phyloP scores from a whole-genome alignment of 2,329 filamentous ascomycete genomes.

The Xylaria arbuscula region DNA sequence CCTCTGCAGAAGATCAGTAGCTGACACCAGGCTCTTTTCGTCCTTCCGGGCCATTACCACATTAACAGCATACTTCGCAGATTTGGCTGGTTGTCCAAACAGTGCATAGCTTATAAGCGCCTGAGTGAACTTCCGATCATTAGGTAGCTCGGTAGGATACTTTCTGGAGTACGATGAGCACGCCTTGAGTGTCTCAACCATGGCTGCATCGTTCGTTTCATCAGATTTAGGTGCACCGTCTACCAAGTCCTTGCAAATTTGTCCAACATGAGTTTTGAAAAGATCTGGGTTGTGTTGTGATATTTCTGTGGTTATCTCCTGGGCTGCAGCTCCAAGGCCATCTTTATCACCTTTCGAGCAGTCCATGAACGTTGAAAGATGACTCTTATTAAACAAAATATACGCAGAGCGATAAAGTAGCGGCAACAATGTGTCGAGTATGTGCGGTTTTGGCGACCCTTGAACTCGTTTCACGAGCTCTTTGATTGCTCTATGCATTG shows the following conservation, averaged over 20 bases:
- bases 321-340: constrained; percentile 80
- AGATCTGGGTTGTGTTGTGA: constrained; percentile 89
- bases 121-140: constrained; percentile 82
- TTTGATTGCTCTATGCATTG: constrained; percentile 88
- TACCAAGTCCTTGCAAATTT: constrained; percentile 87
- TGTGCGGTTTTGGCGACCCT: constrained; percentile 68
- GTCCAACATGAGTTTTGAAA: constrained; percentile 91
- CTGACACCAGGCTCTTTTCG: constrained; percentile 83
- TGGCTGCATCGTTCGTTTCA: constrained; percentile 74
- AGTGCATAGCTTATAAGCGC: constrained; percentile 85
- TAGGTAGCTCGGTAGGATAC: constrained; percentile 84
- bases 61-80: constrained; percentile 92
- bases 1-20: constrained; percentile 82
- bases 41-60: constrained; percentile 81
- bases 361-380: constrained; percentile 89
- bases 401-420: constrained; percentile 86
- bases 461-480: constrained; percentile 87
- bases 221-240: constrained; percentile 79
- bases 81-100: constrained; percentile 81
- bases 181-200: constrained; percentile 93
- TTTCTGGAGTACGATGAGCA: constrained; percentile 91
- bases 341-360: constrained; percentile 86
- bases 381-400: constrained; percentile 92
- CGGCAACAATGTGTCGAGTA: constrained; percentile 83
- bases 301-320: constrained; percentile 91